Conservation (phyloP, 805 yeast species). For the Spathaspora hagerdaliae region DNA sequence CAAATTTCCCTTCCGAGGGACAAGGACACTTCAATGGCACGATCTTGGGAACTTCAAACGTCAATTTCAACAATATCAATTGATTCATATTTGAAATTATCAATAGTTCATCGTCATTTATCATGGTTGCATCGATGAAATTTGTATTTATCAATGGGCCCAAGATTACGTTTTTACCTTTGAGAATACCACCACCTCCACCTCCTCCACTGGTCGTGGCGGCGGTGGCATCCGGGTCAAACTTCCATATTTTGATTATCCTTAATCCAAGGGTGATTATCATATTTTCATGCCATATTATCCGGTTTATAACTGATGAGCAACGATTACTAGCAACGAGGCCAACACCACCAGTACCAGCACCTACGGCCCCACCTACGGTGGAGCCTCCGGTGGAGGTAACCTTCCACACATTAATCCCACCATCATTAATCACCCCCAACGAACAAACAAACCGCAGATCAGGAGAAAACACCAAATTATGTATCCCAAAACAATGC, state of each 20-base stretch:
- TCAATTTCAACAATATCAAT: constrained; percentile 23
- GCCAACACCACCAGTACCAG: neutral
- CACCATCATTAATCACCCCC: constrained; percentile 70
- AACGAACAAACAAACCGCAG: constrained; percentile 54
- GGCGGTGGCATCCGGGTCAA: constrained; percentile 19
- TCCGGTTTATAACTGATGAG: constrained; percentile 51
- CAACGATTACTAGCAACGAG: constrained; percentile 54
- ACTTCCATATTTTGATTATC: constrained; percentile 59
- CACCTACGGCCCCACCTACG: too few species aligned
- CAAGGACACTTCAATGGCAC: constrained; percentile 13
- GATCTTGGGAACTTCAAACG: constrained; percentile 16
- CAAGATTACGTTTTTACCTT: constrained; percentile 58
- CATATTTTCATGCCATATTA: constrained; percentile 51
- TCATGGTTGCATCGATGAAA: constrained; percentile 39
- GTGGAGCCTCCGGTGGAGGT: constrained; percentile 8
- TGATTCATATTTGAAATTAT: constrained; percentile 30
- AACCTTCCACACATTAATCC: constrained; percentile 58
- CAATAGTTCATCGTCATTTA: constrained; percentile 34
- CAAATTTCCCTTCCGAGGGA: constrained; percentile 1
- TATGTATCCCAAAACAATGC: constrained; percentile 62
- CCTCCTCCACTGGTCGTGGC: neutral
- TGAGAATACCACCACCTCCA: constrained; percentile 23
- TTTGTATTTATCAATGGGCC: constrained; percentile 46
- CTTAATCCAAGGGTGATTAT: constrained; percentile 60
- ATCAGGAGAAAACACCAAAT: constrained; percentile 54